These are phyloP conservation scores for Xylogone sp. DNA, from an alignment of 2,329 filamentous ascomycete genomes.

Conservation along the genomic window DNA sequence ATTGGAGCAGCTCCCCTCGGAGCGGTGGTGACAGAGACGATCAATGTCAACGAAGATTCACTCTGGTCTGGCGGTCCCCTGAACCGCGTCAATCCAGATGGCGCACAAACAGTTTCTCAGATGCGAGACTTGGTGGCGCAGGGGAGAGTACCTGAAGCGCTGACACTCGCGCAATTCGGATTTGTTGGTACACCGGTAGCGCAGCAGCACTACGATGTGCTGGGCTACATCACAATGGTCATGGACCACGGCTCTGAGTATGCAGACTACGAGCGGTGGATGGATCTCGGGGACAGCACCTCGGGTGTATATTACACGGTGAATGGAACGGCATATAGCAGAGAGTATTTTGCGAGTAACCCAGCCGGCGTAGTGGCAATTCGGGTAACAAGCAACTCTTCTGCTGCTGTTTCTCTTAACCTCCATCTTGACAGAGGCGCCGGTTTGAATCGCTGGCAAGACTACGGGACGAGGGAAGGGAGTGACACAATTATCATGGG, in stretches of 20 bases:
- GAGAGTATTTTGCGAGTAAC: conserved; percentile 21
- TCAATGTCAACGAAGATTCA: conserved; percentile 44
- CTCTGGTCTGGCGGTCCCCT: conserved; percentile 39
- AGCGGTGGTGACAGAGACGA: conserved; percentile 32
- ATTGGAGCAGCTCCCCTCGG: conserved; percentile 37
- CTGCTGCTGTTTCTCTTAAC: conserved; percentile 10
- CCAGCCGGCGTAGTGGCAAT: conserved; percentile 20
- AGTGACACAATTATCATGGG: conserved; percentile 9
- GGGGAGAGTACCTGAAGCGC: conserved; percentile 32
- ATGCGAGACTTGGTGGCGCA: conserved; percentile 34
- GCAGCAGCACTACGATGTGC: conserved; percentile 35
- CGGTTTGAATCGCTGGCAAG: conserved; percentile 11
- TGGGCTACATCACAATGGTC: conserved; percentile 27
- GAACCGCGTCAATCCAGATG: conserved; percentile 31
- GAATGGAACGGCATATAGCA: conserved; percentile 14
- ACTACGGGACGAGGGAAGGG: conserved; percentile 11
- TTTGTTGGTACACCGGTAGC: conserved; percentile 35
- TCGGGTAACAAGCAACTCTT: conserved; percentile 13
- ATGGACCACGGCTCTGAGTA: conserved; percentile 7
- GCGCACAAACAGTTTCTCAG: conserved; percentile 27
- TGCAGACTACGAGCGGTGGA: conserved; percentile 19
- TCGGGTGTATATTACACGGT: conserved; percentile 10
- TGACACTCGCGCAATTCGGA: conserved; percentile 25
- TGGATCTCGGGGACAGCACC: conserved; percentile 13
- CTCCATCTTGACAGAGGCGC: conserved; percentile 8